Percentiles rank a stretch among this genome's conserved stretches.
Evolutionary conservation across 2,329 filamentous ascomycete genomes (phyloP).

Genomic region (Scedosporium aurantiacum): DNA sequence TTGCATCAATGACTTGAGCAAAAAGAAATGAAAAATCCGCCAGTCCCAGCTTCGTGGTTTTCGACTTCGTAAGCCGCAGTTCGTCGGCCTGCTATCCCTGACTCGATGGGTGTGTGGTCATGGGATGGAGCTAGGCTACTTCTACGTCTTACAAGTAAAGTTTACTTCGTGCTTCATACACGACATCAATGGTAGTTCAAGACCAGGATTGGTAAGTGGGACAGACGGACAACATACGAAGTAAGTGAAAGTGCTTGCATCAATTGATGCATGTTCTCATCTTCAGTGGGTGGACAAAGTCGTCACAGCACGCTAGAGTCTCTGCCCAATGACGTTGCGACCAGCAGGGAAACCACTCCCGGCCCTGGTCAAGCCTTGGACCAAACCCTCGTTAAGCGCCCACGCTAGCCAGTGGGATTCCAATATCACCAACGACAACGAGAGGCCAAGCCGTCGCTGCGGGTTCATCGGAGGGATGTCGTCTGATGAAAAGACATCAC

Average conservation of each 20-base stretch:
- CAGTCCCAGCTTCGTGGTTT: too few species aligned
- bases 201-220: too few species aligned
- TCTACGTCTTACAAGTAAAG: too few species aligned
- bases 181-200: too few species aligned
- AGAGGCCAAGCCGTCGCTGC: not conserved
- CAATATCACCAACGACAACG: not conserved
- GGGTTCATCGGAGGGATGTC: not conserved
- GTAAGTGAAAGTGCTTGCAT: not conserved
- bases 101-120: too few species aligned
- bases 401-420: constrained; percentile 2
- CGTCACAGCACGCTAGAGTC: not conserved
- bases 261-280: not conserved
- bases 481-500: not conserved
- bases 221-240: not conserved
- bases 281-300: not conserved
- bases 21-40: too few species aligned
- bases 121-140: too few species aligned
- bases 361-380: not conserved
- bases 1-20: too few species aligned
- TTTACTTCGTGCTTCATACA: too few species aligned
- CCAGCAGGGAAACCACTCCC: not conserved
- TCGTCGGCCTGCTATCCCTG: too few species aligned
- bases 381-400: constrained; percentile 2
- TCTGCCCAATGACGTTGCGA: not conserved
- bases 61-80: too few species aligned